Evolutionary conservation across 1,139 yeast species (phyloP).

Genomic region (Lodderomyces orthopsilosis): DNA sequence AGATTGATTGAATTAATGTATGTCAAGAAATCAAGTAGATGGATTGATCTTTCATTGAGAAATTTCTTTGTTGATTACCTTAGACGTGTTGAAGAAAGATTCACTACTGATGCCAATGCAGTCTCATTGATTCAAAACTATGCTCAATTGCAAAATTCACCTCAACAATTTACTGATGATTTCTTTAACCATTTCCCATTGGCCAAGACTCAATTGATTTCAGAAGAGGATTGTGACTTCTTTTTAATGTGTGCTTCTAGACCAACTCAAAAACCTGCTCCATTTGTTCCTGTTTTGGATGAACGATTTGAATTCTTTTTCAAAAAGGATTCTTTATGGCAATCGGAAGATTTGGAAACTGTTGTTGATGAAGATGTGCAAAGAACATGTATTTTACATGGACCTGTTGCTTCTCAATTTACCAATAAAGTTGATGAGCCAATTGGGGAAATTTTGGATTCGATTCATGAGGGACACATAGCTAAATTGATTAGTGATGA

Average conservation of each 20-base stretch:
- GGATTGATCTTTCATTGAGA: constrained; percentile 88
- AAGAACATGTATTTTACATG: constrained; percentile 96
- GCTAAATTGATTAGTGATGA: constrained; percentile 62
- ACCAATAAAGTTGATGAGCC: constrained; percentile 89
- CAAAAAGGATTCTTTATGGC: constrained; percentile 99
- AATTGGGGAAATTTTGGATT: constrained; percentile 83
- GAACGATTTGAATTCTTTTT: constrained; percentile 93
- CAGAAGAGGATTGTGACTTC: constrained; percentile 93
- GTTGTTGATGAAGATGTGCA: constrained; percentile 96
- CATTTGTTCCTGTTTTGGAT: constrained; percentile 93
- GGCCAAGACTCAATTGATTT: constrained; percentile 78
- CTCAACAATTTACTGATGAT: constrained; percentile 56
- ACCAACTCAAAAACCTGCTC: constrained; percentile 94
- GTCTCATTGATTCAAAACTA: constrained; percentile 74
- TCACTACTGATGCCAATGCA: constrained; percentile 53
- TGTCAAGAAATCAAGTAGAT: constrained; percentile 73
- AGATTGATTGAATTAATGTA: constrained; percentile 88
- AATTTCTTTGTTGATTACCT: constrained; percentile 83
- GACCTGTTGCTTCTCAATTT: constrained; percentile 97
- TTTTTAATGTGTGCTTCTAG: constrained; percentile 81
- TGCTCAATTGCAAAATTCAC: constrained; percentile 58
- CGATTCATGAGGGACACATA: constrained; percentile 89
- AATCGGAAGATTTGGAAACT: constrained; percentile 94
- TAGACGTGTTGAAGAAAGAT: constrained; percentile 96
- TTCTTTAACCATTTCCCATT: constrained; percentile 69